Base-by-base conservation (phyloP, 2,329 filamentous ascomycete species). In the Grosmannia penicillata region DNA sequence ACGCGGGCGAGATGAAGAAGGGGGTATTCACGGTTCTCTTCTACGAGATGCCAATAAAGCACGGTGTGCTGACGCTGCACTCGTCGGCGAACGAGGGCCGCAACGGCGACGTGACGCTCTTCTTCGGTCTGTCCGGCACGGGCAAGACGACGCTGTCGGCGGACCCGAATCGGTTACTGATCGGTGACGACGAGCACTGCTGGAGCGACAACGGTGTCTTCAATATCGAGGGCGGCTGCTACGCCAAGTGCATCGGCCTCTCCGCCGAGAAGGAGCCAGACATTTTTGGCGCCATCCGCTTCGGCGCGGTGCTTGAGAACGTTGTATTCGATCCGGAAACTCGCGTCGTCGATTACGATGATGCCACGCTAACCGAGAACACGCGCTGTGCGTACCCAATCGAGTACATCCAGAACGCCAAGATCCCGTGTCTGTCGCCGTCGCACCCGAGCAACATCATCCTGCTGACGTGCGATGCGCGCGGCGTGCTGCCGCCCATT, bases 11-110 rank as follows among this genome's bases (percentile, higher is more conserved):
- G 67, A 89, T 91, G 83, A 94, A 94, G 71, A 94, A 94, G 72
- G 87, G 91, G 52, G 75, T 98, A 62, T 98, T 98, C 74, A 98
- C 91, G 34, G 86, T 98, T 36, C 78, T 98, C 59, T 98, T 94
- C 75, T 98, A 96, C 71, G 91, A 98, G 72, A 98, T 96, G 87
- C 91, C 91, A 45, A 84, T 98, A 58, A 95, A 95, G 78, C 91
- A 98, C 76, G 93, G 96, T 62, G 89, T 98, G 53, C 70, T 98
- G 50, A 98, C 91, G 29, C 79, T 98, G 40, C 91, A 98, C 73
- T 98, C 91, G 14, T 98, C 91, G 8, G 91, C 91, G 56, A 98
- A 98, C 66, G 83, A 98, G 75, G 91, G 91, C 51, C 73, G 82
- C 70, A 66, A 83, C 47, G 91, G 91, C 49, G 91, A 98, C 56